Evolutionary conservation across 2,329 filamentous ascomycete genomes (phyloP), one percentile per base, ranked within the genome.

Genomic region (Sporothrix dimorphospora): DNA sequence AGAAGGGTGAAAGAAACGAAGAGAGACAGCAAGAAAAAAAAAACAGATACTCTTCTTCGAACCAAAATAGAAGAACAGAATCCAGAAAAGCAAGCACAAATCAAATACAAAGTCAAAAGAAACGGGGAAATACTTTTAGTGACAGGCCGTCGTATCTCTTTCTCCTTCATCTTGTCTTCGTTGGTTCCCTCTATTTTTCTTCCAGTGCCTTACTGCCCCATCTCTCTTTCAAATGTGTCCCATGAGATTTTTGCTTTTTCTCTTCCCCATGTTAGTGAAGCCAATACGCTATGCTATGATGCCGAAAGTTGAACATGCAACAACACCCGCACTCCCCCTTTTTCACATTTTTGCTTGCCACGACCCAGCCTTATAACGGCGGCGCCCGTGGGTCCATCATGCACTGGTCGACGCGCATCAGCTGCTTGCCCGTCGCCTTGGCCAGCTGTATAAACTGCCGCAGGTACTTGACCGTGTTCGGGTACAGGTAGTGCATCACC

Each of bases 401-500:
- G 73, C 80, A 80, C 76, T 81, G 79, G 70, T 81, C 79, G 9
- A 80, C 79, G 40, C 79, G 73, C 80, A 80, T 80, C 65, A 80
- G 59, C 78, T 86, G 83, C 82, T 90, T 89, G 4, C 89, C 89
- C 1, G 86, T 88, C 19, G 80, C 82, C 82, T 90, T 91, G 34
- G 90, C 89, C 73, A 89, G 85, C 75, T 82, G 82, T 78, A 92
- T 92, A 76, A 92, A 90, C 79, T 91, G 84, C 68, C 84, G 81
- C 55, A 92, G 83, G 78, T 91, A 91, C 72, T 81, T 80, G 16
- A 92, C 89, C 0, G 90, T 92, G 57, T 83, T 86, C 57, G 87
- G 84, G 78, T 89, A 90, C 47, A 92, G 80, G 79, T 91, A 92
- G 79, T 92, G 90, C 85, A 92, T 87, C 14, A 92, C 90, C 0